Evolutionary conservation across 257 asterid genomes (phyloP).

Genomic region (Misopates orontium): DNA sequence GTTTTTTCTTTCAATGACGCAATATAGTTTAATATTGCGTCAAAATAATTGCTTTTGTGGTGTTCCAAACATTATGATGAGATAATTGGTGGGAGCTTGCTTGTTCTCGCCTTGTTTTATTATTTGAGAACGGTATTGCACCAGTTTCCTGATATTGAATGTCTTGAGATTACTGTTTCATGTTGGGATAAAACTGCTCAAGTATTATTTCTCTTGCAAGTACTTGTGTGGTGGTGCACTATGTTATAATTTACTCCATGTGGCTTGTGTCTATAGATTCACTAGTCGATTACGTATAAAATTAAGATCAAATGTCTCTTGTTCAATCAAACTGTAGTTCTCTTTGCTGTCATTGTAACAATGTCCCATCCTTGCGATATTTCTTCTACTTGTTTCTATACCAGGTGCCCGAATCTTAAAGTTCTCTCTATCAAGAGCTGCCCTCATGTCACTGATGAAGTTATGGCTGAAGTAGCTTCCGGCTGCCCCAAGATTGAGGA

Average conservation of each 20-base stretch:
- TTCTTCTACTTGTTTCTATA: slow-evolving; percentile 4
- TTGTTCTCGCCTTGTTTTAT: neutral
- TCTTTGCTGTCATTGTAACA: neutral
- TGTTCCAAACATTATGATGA: neutral
- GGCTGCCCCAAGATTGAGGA: slow-evolving; percentile 68
- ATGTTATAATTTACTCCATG: neutral
- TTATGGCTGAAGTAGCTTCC: slow-evolving; percentile 53
- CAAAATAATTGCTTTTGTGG: neutral
- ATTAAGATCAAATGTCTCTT: too few species aligned
- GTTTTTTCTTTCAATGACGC: neutral
- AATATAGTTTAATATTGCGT: neutral
- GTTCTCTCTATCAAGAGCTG: slow-evolving; percentile 73
- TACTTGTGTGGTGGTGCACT: slow-evolving; percentile 1
- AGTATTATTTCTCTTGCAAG: neutral
- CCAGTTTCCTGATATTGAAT: neutral
- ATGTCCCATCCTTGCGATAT: neutral
- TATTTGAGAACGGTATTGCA: neutral
- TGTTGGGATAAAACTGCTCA: neutral
- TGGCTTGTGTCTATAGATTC: neutral
- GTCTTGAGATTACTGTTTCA: neutral
- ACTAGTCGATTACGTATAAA: neutral
- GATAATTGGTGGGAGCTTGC: neutral
- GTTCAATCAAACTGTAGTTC: neutral
- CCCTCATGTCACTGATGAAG: slow-evolving; percentile 60
- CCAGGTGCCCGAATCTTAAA: slow-evolving; percentile 80